These are phyloP conservation scores for Mycena haematopus DNA, from an alignment of 768 basidiomycete species.

Conservation along the genomic window DNA sequence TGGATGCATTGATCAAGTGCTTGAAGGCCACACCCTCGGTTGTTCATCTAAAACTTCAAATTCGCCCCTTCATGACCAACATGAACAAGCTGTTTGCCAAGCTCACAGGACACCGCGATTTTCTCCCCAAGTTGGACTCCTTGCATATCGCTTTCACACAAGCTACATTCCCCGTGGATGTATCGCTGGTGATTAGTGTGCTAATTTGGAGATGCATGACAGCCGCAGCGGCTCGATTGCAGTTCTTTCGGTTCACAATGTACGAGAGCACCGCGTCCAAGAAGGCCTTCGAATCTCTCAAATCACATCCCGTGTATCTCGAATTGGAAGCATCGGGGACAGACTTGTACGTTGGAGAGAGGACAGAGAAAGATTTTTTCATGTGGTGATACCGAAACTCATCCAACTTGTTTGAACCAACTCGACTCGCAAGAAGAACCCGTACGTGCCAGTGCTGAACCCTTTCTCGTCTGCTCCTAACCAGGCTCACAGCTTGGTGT, in stretches of 20 bases:
- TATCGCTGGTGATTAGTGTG: not conserved
- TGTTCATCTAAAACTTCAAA: not conserved
- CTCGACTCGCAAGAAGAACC: too few species aligned
- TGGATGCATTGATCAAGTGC: not conserved
- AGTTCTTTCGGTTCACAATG: not conserved
- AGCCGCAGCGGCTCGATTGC: not conserved
- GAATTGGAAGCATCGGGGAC: not conserved
- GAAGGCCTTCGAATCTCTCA: not conserved
- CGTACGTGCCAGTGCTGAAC: too few species aligned
- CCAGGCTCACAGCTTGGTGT: too few species aligned
- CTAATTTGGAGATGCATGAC: conserved; percentile 2
- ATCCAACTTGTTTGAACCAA: too few species aligned
- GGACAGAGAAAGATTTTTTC: too few species aligned
- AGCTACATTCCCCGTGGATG: not conserved
- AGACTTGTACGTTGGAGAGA: not conserved
- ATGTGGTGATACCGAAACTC: too few species aligned
- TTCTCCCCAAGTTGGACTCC: conserved; percentile 9
- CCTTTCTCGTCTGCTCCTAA: too few species aligned
- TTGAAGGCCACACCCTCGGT: not conserved
- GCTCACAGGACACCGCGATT: not conserved
- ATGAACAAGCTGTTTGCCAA: not conserved
- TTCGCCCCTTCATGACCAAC: too few species aligned
- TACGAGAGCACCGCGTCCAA: too few species aligned
- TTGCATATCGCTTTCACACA: not conserved
- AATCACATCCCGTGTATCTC: not conserved